Evolutionary conservation across 148 eudicot genomes (phyloP).

Genomic region (Rheum nobile): DNA sequence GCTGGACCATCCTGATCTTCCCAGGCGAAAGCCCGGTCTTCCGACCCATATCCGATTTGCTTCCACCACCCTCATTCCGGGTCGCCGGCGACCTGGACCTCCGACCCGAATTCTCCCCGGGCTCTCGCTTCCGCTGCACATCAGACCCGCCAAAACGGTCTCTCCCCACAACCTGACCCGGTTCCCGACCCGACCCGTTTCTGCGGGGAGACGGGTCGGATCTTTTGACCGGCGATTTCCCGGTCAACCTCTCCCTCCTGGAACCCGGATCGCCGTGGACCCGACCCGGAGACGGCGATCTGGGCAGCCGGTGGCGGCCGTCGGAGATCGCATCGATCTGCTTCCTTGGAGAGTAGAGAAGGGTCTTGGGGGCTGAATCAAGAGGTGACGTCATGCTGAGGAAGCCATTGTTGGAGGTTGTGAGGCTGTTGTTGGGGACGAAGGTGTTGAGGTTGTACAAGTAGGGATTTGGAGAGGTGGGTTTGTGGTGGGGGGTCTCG

Average conservation of each 20-base stretch:
- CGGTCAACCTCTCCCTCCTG: not conserved
- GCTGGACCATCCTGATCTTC: slow-evolving; percentile 24
- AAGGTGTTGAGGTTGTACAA: not conserved
- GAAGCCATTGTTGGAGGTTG: slow-evolving; percentile 5
- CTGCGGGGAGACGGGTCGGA: not conserved
- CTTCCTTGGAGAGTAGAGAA: not conserved
- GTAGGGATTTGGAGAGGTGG: not conserved
- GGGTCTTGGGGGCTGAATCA: not conserved
- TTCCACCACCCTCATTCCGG: slow-evolving; percentile 11
- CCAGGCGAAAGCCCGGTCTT: slow-evolving; percentile 53
- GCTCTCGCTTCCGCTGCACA: slow-evolving; percentile 12
- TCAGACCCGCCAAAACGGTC: slow-evolving; percentile 2
- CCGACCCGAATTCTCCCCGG: slow-evolving; percentile 13
- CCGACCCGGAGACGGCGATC: not conserved
- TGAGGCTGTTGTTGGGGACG: not conserved
- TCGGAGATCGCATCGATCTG: slow-evolving; percentile 8
- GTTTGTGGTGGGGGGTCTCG: slow-evolving; percentile 27
- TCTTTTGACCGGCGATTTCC: slow-evolving; percentile 2
- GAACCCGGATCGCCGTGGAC: not conserved
- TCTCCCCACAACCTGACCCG: not conserved
- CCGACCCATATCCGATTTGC: slow-evolving; percentile 21
- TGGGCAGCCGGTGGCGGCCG: not conserved
- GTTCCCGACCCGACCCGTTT: not conserved
- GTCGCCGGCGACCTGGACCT: slow-evolving; percentile 49
- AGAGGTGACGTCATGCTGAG: not conserved